Conservation (phyloP, 2,329 filamentous ascomycete genomes). For the Verticillium longisporum region DNA sequence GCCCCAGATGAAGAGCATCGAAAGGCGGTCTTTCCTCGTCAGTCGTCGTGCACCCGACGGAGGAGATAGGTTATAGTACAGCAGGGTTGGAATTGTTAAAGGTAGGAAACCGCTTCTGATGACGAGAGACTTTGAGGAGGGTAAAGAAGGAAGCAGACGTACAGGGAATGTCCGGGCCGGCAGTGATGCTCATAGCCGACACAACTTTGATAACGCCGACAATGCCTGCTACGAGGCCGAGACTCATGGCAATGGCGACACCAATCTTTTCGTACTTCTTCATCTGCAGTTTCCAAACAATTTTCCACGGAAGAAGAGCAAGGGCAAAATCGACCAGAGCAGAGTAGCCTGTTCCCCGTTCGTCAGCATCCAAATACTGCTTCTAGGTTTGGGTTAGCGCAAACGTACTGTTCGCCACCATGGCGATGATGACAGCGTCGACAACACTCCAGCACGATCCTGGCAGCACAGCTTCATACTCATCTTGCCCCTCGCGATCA, state of each 20-base stretch:
- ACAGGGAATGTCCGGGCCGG: conserved; percentile 4
- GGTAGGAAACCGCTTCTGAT: too few relatives aligned
- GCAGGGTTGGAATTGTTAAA: too few relatives aligned
- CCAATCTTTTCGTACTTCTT: conserved; percentile 18
- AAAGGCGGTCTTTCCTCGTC: neutral
- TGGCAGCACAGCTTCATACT: conserved; percentile 1
- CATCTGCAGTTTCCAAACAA: conserved; percentile 19
- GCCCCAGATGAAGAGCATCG: conserved; percentile 6
- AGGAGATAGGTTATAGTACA: conserved; percentile 8
- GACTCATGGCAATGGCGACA: conserved; percentile 17
- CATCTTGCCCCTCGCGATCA: neutral
- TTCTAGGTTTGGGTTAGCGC: neutral
- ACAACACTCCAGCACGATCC: conserved; percentile 2
- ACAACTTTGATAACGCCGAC: conserved; percentile 22
- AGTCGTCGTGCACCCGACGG: conserved; percentile 6
- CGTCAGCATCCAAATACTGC: neutral
- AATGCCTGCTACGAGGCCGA: conserved; percentile 21
- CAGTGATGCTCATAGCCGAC: conserved; percentile 3
- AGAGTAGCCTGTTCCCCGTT: conserved; percentile 3
- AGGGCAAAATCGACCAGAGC: conserved; percentile 4
- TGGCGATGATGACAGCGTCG: conserved; percentile 2
- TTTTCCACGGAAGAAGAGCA: conserved; percentile 15
- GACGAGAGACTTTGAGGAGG: too few relatives aligned
- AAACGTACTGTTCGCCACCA: conserved; percentile 3
- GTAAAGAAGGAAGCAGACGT: neutral